A percentile compares a stretch with the other conserved stretches of the same genome.
These are phyloP conservation scores for Talaromyces funiculosus DNA, from an alignment of 2,329 filamentous ascomycete species.

Conservation along the genomic window DNA sequence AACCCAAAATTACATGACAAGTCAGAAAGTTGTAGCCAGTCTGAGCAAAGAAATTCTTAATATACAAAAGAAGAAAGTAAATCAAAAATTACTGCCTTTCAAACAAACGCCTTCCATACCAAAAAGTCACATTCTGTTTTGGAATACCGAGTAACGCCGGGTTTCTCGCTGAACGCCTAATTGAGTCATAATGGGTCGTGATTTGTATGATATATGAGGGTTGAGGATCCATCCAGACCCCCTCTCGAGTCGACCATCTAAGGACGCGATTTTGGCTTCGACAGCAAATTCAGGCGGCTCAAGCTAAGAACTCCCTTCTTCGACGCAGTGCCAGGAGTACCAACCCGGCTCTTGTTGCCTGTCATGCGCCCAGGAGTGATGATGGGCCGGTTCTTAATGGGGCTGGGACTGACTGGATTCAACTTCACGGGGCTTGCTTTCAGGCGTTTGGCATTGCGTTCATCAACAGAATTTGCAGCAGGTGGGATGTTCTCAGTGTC, in stretches of 20 bases:
- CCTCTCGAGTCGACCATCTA: slow-evolving; percentile 15
- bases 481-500: slow-evolving; percentile 19
- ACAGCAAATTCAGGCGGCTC: slow-evolving; percentile 44
- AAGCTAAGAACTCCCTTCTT: slow-evolving; percentile 36
- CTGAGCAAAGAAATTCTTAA: neutral
- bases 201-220: neutral
- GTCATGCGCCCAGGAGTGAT: slow-evolving; percentile 12
- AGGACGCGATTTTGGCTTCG: slow-evolving; percentile 40
- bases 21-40: neutral
- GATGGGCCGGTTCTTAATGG: slow-evolving; percentile 30
- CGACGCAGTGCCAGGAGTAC: slow-evolving; percentile 28
- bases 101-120: neutral
- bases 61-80: neutral
- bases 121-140: neutral
- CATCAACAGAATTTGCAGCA: slow-evolving; percentile 19
- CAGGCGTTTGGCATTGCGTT: slow-evolving; percentile 32
- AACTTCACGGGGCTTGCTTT: slow-evolving; percentile 23
- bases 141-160: neutral
- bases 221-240: neutral
- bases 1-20: neutral
- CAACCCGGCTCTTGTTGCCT: slow-evolving; percentile 25
- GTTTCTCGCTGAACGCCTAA: neutral
- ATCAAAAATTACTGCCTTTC: neutral
- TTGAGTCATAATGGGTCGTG: neutral
- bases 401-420: slow-evolving; percentile 26